Evolutionary conservation across 257 asterid species (phyloP).

Genomic region (Nicotiana tabacum): DNA sequence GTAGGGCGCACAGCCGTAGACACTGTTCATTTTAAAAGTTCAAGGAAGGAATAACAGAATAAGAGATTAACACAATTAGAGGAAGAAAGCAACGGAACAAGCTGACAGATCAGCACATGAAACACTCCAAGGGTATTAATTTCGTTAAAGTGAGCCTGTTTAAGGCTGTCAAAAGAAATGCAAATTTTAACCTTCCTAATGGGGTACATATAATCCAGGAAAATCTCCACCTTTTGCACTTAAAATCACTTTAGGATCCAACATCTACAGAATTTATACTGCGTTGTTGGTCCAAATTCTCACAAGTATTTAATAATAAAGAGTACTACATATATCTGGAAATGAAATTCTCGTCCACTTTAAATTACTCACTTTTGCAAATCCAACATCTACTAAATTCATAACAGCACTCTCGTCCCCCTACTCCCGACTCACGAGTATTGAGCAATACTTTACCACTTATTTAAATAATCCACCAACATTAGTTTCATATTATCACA

Average conservation of each 20-base stretch:
- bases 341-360: not conserved
- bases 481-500: not conserved
- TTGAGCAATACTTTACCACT: not conserved
- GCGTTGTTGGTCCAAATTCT: not conserved
- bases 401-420: not conserved
- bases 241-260: not conserved
- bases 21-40: not conserved
- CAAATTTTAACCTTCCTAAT: not conserved
- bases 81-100: not conserved
- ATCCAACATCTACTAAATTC: constrained; percentile 2
- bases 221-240: not conserved
- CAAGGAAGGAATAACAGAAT: not conserved
- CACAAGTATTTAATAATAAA: not conserved
- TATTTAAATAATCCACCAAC: not conserved
- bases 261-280: not conserved
- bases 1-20: not conserved
- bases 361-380: not conserved
- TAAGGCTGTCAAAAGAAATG: not conserved
- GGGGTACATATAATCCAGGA: not conserved
- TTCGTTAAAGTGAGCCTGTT: not conserved
- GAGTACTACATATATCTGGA: not conserved
- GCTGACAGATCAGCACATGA: not conserved
- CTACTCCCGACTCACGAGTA: not conserved
- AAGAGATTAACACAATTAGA: not conserved
- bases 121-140: not conserved